A percentile compares a stretch with the other conserved stretches of the same genome.
Conservation (phyloP, 2,329 filamentous ascomycete species). For the Colletotrichum tofieldiae region DNA sequence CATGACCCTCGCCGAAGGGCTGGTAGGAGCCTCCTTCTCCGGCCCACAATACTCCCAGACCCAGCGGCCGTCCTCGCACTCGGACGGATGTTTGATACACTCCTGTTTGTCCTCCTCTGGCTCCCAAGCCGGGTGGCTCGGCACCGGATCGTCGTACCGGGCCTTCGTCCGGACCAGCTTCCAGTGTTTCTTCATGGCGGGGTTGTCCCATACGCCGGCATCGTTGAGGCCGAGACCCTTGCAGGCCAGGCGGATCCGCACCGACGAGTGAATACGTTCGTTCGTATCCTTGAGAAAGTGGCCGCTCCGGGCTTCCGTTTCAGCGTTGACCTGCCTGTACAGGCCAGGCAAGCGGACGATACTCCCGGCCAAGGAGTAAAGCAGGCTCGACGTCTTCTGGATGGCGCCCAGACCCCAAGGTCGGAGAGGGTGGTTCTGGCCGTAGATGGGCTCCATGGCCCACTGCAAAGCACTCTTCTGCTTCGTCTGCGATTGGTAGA, state of each 20-base stretch:
- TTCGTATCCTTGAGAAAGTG: constrained; percentile 67
- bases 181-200: constrained; percentile 62
- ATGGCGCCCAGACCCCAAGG: constrained; percentile 66
- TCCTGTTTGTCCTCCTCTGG: constrained; percentile 46
- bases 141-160: constrained; percentile 54
- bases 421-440: constrained; percentile 63
- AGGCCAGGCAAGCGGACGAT: constrained; percentile 63
- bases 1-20: constrained; percentile 59
- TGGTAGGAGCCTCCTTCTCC: constrained; percentile 57
- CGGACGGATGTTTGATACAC: constrained; percentile 41
- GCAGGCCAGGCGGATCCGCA: constrained; percentile 67
- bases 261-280: constrained; percentile 69
- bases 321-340: constrained; percentile 62
- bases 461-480: constrained; percentile 49
- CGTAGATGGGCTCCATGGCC: constrained; percentile 65
- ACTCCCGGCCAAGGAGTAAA: constrained; percentile 63
- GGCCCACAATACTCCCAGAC: constrained; percentile 69
- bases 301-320: constrained; percentile 53
- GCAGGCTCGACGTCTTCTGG: constrained; percentile 53
- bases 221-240: constrained; percentile 67
- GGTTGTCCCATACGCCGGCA: constrained; percentile 61
- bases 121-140: constrained; percentile 53
- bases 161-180: constrained; percentile 55
- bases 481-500: constrained; percentile 49
- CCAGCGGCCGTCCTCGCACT: constrained; percentile 59